Evolutionary conservation across 2,329 filamentous ascomycete genomes (phyloP), one percentile per base, ranked within the genome.

Genomic region (Phaeoacremonium minimum): DNA sequence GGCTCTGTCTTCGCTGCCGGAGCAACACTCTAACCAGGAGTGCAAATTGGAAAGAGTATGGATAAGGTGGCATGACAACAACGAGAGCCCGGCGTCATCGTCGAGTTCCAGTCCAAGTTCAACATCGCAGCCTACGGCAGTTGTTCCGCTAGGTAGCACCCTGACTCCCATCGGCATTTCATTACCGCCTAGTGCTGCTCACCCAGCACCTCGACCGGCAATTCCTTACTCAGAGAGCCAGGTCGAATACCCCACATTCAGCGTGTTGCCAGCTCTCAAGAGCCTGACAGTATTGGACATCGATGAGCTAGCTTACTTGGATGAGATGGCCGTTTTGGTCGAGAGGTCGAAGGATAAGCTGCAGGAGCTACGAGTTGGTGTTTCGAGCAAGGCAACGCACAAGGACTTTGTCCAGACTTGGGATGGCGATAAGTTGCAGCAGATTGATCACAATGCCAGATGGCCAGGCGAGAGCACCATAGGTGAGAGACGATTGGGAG

Each of bases 51-150:
- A 87, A 38, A 77, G 79, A 39, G 71, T 93, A 15, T 90, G 85
- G 82, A 77, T 93, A 36, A 77, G 87, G 46, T 91, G 85, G 82
- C 87, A 93, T 57, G 83, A 90, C 56, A 91, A 88, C 51, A 71
- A 69, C 6, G 70, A 72, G 9, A 47, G 63, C 47, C 46, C 58
- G 47, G 58, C 61, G 44, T 43, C 47, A 6, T 55, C 56, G 15
- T 52, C 57, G 4, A 47, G 35, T 7, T 41, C 64, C 46, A 49
- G 47, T 28, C 51, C 55, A 4, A 39, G 20, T 19, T 33, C 43
- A n/a, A 30, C 46, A 6, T 38, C 37, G 6, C 42, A 38, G 15
- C 36, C 43, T 7, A 42, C 44, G 6, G 49, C 48, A 3, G 44
- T 51, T 7, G 46, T 58, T 2, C 57, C 57, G 3, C 41, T 52